Evolutionary conservation across 1,284 basidiomycete genomes (phyloP), one percentile per base, ranked within the genome.

Genomic region (Ustilago tritici): DNA sequence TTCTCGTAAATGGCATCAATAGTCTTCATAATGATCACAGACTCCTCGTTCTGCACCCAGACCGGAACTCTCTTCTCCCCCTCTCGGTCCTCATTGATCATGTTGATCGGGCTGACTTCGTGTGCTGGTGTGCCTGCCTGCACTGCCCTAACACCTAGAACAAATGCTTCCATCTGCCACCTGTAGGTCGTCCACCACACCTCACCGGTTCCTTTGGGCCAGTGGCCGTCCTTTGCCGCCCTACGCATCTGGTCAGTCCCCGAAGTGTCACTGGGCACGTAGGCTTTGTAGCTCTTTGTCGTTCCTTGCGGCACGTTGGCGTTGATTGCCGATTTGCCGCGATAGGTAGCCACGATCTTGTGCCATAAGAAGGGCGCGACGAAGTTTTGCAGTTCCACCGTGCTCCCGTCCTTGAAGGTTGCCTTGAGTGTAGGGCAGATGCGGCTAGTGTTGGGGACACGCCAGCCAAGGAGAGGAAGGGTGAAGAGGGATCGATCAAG

Each of bases 11-110:
- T 66, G 15, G 67, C 61, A 57, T 82, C 80, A 41, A 82, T 74
- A 14, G 72, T 65, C 67, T 78, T 59, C 80, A 82, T 82, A 49
- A 80, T 71, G 47, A 78, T 76, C 41, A 80, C 78, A 14, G 68
- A 72, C 49, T 78, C 78, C 50, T 80, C 71, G 31, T 73, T 69
- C 11, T 79, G 65, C 46, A 82, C 76, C 80, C 80, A 82, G 12
- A 79, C 76, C 17, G 68, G 75, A 17, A 74, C 76, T 17, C 72
- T 46, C 12, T 61, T 54, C 8, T 61, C 47, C 2, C 64, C 69
- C 14, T 59, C 56, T 43, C 73, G 55, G 38, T 71, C 69, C 56
- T 76, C 57, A 40, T 76, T 76, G 67, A 68, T 68, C 40, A 76
- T 61, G 38, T 76, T 62, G 55, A 68, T 76, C 31, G 69, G 54